phyloP scores from a whole-genome alignment of 371 early-diverging fungal species.

The Mucor lusitanicus region DNA sequence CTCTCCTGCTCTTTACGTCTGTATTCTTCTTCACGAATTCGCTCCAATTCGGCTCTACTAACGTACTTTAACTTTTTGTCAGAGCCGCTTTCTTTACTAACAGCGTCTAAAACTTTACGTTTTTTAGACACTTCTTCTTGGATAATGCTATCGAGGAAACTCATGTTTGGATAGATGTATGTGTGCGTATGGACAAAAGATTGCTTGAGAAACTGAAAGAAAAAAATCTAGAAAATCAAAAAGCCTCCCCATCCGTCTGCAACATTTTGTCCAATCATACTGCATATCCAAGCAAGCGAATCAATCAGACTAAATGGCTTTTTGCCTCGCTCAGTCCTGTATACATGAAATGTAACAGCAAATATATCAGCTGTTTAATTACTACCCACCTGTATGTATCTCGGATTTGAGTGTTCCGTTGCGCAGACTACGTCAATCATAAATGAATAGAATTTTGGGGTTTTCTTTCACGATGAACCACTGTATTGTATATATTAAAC shows the following conservation, averaged over 20 bases:
- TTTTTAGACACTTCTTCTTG: constrained; percentile 74
- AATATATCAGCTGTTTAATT: not conserved
- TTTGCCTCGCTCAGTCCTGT: not conserved
- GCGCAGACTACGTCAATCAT: not conserved
- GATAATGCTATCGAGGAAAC: constrained; percentile 61
- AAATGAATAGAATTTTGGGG: not conserved
- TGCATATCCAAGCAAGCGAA: too few relatives aligned
- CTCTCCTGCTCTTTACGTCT: constrained; percentile 58
- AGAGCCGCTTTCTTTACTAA: constrained; percentile 27
- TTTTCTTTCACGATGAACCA: not conserved
- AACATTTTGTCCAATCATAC: not conserved
- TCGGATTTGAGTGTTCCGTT: not conserved
- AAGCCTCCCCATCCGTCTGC: not conserved
- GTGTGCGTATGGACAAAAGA: not conserved
- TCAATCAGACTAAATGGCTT: too few relatives aligned
- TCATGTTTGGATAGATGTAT: constrained; percentile 45
- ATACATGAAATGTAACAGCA: not conserved
- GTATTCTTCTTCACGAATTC: constrained; percentile 69
- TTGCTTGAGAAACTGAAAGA: not conserved
- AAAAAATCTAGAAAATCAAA: not conserved
- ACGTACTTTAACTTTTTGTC: constrained; percentile 69
- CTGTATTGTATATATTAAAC: not conserved
- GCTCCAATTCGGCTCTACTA: constrained; percentile 77
- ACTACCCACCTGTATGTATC: not conserved
- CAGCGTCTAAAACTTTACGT: constrained; percentile 51